Percentiles rank a stretch among this genome's conserved stretches.
phyloP scores from a whole-genome alignment of 305 asterid species.

The Fraxinus paxiana region DNA sequence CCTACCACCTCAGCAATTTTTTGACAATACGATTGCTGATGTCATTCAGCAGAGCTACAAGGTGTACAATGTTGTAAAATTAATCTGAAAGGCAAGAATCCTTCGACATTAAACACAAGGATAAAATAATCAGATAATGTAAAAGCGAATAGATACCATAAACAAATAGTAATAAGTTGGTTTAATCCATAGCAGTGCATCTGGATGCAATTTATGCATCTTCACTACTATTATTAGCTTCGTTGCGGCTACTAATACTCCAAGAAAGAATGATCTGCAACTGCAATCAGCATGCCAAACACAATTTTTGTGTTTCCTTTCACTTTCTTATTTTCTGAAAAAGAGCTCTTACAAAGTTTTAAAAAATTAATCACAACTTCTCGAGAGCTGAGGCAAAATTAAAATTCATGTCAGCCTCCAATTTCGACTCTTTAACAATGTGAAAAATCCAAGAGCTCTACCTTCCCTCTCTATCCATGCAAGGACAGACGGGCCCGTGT shows the following conservation, averaged over 20 bases:
- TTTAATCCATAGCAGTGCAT: not conserved
- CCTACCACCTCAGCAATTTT: not conserved
- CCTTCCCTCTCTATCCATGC: not conserved
- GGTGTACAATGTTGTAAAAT: not conserved
- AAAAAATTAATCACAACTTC: not conserved
- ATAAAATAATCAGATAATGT: not conserved
- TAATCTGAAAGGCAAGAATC: not conserved
- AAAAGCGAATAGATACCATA: not conserved
- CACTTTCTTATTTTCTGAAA: not conserved
- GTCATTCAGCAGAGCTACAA: not conserved
- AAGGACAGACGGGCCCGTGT: not conserved
- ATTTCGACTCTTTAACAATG: not conserved
- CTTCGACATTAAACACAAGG: not conserved
- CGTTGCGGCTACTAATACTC: not conserved
- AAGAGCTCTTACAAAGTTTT: not conserved
- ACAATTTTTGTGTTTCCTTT: not conserved
- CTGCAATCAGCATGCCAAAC: not conserved
- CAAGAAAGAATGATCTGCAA: not conserved
- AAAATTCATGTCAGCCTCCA: conserved; percentile 8
- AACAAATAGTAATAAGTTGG: not conserved
- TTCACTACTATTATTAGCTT: not conserved
- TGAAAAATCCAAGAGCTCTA: not conserved
- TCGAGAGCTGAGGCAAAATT: not conserved
- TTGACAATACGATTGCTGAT: not conserved
- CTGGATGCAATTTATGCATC: not conserved